Percentiles rank a stretch among this genome's conserved stretches.
These are phyloP conservation scores for Kodamaea lidongshanica DNA, from an alignment of 805 yeast genomes.

Conservation along the genomic window DNA sequence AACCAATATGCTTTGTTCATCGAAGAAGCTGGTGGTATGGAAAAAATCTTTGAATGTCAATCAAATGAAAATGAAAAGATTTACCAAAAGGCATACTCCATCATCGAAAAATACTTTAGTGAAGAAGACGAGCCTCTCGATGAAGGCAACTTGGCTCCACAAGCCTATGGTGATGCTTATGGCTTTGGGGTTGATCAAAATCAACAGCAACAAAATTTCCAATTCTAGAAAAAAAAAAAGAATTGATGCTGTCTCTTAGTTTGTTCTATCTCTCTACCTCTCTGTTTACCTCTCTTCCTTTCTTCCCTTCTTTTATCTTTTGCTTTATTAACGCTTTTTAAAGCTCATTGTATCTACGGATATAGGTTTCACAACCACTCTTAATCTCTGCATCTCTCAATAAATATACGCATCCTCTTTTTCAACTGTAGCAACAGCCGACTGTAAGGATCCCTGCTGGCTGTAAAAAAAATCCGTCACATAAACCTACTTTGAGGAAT, in stretches of 20 bases:
- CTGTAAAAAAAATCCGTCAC: too few relatives aligned
- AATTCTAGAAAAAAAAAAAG: constrained; percentile 26
- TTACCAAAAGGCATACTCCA: constrained; percentile 82
- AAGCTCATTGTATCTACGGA: constrained; percentile 1
- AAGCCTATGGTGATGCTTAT: constrained; percentile 74
- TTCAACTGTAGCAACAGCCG: too few relatives aligned
- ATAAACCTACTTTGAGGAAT: too few relatives aligned
- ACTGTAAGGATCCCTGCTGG: too few relatives aligned
- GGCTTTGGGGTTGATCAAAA: constrained; percentile 73
- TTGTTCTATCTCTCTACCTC: background rate
- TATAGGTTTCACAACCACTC: background rate
- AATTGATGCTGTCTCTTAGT: constrained; percentile 1
- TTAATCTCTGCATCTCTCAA: constrained; percentile 9
- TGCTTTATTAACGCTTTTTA: background rate
- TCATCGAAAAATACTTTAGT: constrained; percentile 86
- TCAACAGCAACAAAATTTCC: constrained; percentile 48
- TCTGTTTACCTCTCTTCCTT: background rate
- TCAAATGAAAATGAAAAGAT: constrained; percentile 85
- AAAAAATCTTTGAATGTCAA: constrained; percentile 90
- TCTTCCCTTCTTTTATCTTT: background rate
- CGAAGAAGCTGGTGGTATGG: constrained; percentile 98
- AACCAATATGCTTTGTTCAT: constrained; percentile 87
- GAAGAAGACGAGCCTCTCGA: constrained; percentile 72
- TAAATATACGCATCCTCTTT: constrained; percentile 8
- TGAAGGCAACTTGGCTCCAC: constrained; percentile 64